Base-by-base conservation (phyloP, 192 early-diverging fungal species). In the Rhizophagus sp. region DNA sequence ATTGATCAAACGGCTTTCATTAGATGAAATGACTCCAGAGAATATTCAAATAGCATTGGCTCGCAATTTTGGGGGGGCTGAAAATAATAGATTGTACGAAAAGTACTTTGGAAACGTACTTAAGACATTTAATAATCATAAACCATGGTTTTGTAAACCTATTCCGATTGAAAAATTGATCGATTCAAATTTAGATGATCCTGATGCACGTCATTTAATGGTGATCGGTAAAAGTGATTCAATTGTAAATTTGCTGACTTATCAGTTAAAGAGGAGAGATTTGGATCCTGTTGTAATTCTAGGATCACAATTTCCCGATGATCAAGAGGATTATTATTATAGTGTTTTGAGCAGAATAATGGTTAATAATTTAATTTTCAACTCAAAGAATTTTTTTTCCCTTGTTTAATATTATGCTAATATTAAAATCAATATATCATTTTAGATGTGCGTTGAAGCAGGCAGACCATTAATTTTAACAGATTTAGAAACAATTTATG, bases 371-470 rank as follows among this genome's bases (percentile, higher is more conserved):
- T 4, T 47, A 47, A 17, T 13, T 6, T 19, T 61, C 4, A 3
- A 30, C 15, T n/a, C n/a, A n/a, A n/a, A n/a, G n/a, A n/a, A n/a
- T n/a, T n/a, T n/a, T n/a, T n/a, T n/a, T n/a, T n/a, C n/a, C n/a
- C n/a, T n/a, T n/a, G n/a, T n/a, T n/a, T n/a, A n/a, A n/a, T n/a
- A n/a, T n/a, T n/a, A n/a, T n/a, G n/a, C n/a, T n/a, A n/a, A n/a
- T n/a, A n/a, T n/a, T n/a, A n/a, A n/a, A n/a, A n/a, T n/a, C n/a
- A n/a, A n/a, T n/a, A n/a, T n/a, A n/a, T n/a, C n/a, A 4, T 19
- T 75, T 27, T 33, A 73, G 66, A 79, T 75, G 78, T 79, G 78
- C 49, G 78, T 79, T 7, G 70, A 79, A n/a, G n/a, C 33, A n/a
- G 78, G 78, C 24, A 69, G 47, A 39, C 70, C 78, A 25, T 33